Base-by-base conservation (phyloP, 352 stramenopile species). In the Globisporangium recalcitrans region DNA sequence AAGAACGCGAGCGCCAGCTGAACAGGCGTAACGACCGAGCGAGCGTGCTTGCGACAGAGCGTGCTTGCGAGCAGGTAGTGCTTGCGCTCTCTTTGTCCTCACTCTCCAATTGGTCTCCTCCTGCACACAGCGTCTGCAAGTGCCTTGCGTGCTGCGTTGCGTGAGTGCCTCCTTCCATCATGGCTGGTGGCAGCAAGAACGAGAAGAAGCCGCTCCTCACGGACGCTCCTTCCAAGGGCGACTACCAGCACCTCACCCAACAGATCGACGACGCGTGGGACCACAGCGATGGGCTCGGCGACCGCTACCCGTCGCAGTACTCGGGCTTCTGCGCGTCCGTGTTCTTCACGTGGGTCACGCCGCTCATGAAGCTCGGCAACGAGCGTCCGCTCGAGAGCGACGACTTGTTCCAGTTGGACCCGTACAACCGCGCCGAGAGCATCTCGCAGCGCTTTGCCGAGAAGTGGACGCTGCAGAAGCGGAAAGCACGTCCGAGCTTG, bases 311-410 rank as follows among this genome's bases (percentile, higher is more conserved):
- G 52, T 73, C 68, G 60, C 75, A 93, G 62, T 66, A 83, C 60
- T 72, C 74, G 6, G 79, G 70, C 11, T 83, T 81, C 52, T 44
- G 73, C 24, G 78, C 75, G n/a, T 68, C 67, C 22, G 68, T 86
- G 26, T 77, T 89, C 36, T 95, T 95, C 66, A 77, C 71, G 52
- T 95, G 85, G 85, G 64, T 95, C 27, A 88, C 80, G 48, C 79
- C 79, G 52, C 54, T 95, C 16, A 88, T 95, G 75, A 68, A 86
- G 56, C 70, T 90, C 53, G 85, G 85, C 11, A 88, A 80, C 58
- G 63, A 83, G 52, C 72, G 80, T 1, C 77, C 81, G 10, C 63
- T 95, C 4, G 74, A 95, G 44, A 65, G 76, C 63, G 71, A 82
- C 19, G 86, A 95, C 52, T 46, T 95, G 57, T 90, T 82, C 54